Evolutionary conservation across 2,329 filamentous ascomycete species (phyloP), one percentile per base, ranked within the genome.

Genomic region (Xylariaceae sp.): DNA sequence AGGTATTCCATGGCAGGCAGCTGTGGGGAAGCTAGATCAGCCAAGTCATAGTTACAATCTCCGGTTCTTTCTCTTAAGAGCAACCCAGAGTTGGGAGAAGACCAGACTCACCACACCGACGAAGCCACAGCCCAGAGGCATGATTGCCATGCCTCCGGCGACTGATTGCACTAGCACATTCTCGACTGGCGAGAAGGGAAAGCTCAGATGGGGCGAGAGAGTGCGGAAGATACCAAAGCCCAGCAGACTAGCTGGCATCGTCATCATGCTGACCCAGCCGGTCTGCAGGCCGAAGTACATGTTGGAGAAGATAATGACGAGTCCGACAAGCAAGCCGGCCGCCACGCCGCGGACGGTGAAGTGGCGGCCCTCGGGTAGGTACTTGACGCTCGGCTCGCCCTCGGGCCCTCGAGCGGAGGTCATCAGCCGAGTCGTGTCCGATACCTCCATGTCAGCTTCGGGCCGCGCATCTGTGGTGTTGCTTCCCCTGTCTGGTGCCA

Each of bases 221-320:
- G 82, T 73, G 55, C 86, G 88, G 71, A 98, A 98, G 52, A 94
- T 84, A 9, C 88, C 90, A 59, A 96, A 97, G 2, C 92, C 90
- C 57, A 98, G 87, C 43, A 98, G 69, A 15, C 88, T 92, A 1
- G 88, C 86, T 0, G 92, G 92, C 88, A 98, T 96, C 12, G 88
- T 86, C 92, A 98, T 97, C 51, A 87, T 86, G 55, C 82, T 78
- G 30, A 78, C 69, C 71, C 70, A 75, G 47, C 70, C 69, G 18
- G 87, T 94, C 66, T 97, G 92, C 21, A 98, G 71, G n/a, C 92
- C 92, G 60, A 98, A 98, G 63, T 97, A 98, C 71, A 94, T 96
- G 60, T 98, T 98, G 36, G 87, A 94, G 61, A 95, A 95, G 59
- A 86, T 92, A 56, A 97, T 95, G 39, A 97, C 71, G 4, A 92